These are phyloP conservation scores for Magnolia changhungtana DNA, from an alignment of 164 flowering plant genomes.

Conservation along the genomic window DNA sequence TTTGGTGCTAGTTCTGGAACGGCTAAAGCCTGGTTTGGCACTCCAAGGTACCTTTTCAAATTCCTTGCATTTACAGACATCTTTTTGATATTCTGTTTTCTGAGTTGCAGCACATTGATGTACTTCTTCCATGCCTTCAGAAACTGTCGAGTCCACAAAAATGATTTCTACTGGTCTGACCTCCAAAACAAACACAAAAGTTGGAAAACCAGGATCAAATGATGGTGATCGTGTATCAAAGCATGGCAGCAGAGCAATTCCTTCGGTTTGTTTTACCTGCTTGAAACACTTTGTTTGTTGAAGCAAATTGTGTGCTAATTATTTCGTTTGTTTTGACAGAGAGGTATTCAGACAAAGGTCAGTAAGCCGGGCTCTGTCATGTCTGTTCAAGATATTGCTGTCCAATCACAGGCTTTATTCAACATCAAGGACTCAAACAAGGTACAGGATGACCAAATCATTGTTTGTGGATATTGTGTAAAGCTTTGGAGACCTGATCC, in stretches of 20 bases:
- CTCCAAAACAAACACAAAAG: constrained; percentile 47
- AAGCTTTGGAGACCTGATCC: neutral
- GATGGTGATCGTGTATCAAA: constrained; percentile 48
- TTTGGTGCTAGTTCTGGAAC: constrained; percentile 64
- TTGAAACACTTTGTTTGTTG: neutral
- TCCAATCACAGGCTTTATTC: constrained; percentile 82
- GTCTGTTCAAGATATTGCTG: constrained; percentile 73
- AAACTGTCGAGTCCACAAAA: constrained; percentile 53
- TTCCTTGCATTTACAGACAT: neutral
- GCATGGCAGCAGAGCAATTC: constrained; percentile 55
- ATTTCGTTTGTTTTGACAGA: constrained; percentile 37
- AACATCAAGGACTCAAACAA: constrained; percentile 88
- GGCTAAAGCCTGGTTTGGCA: constrained; percentile 57
- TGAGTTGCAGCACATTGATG: neutral
- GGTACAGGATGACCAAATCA: constrained; percentile 34
- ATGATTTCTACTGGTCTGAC: constrained; percentile 33
- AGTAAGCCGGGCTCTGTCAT: constrained; percentile 54
- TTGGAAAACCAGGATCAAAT: constrained; percentile 52
- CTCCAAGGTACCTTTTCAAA: constrained; percentile 48
- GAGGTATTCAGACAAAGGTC: constrained; percentile 49
- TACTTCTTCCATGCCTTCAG: constrained; percentile 27
- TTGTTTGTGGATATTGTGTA: neutral
- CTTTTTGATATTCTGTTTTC: neutral
- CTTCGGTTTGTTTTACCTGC: constrained; percentile 48
- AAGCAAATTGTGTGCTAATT: constrained; percentile 3